Conservation (phyloP, 441 rosid genomes). For the Corymbia calophylla region DNA sequence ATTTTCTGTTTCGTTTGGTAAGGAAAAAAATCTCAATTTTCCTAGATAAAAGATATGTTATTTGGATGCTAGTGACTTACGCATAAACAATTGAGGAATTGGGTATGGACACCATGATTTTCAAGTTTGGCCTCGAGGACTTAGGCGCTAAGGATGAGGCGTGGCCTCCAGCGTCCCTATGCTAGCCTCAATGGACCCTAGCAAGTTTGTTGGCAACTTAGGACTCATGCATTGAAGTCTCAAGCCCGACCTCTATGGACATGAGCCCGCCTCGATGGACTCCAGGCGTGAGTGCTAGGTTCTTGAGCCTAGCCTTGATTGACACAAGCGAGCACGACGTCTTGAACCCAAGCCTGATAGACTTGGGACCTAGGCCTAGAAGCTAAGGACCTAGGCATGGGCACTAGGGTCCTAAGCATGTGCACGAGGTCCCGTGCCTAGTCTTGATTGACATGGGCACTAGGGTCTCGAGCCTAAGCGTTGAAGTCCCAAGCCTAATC, state of each 20-base stretch:
- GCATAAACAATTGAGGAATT: no score
- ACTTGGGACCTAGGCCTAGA: neutral
- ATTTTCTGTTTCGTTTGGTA: neutral
- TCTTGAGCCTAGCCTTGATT: neutral
- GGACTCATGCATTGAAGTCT: accelerated
- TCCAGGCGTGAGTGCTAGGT: accelerated
- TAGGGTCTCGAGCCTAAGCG: accelerated
- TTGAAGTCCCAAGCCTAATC: neutral
- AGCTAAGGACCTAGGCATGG: no score
- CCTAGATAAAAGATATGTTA: neutral
- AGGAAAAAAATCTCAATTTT: no score
- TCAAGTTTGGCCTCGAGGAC: neutral
- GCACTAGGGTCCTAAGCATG: accelerated
- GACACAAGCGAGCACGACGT: accelerated
- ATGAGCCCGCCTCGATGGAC: neutral
- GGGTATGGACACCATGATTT: neutral
- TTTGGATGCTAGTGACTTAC: accelerated
- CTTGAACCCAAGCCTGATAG: neutral
- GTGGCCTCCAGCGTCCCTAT: neutral
- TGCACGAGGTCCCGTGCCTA: accelerated
- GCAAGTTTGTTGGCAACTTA: accelerated
- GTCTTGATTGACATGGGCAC: accelerated
- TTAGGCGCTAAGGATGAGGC: accelerated
- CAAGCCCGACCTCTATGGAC: neutral
- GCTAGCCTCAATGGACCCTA: neutral